Base-by-base conservation (phyloP, 75 land plant genomes). In the Cupressus sempervirens region DNA sequence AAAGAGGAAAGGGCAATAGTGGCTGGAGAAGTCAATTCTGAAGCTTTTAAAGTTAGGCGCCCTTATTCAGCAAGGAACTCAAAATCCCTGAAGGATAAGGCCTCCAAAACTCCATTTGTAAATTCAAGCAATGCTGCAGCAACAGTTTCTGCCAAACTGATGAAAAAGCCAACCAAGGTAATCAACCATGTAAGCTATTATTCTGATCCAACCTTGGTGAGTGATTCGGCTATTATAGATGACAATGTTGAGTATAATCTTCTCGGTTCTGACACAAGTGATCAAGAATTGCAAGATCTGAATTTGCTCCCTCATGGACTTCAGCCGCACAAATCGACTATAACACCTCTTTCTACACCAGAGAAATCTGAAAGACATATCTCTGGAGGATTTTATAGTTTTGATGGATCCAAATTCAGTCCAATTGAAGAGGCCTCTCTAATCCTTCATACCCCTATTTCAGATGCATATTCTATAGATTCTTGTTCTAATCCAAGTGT, bases 351-450 rank as follows among this genome's bases (percentile, higher is more conserved):
- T 26, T n/a, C 35, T 26, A 45, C 50, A 3, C 81, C 81, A 45
- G 3, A 79, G 32, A 79, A 26, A 41, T 43, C 48, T 41, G 29
- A 43, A 79, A 43, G 26, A 3, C 2, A 0, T 10, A 43, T 1
- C 10, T 3, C 9, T n/a, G 29, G n/a, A 41, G 81, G 50, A 79
- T 79, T 79, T 79, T 11, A 43, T 23, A 26, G 43, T 11, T 79
- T 79, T 79, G 50, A 79, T 79, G 81, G 50, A 26, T 79, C 50
- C 14, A 79, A 26, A 30, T 79, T 45, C 32, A 79, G 30, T 79
- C 50, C 81, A 45, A 79, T 43, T 1, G 32, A 79, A 79, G 50
- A 79, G 81, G 81, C 81, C 10, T 79, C 50, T 3, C 81, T 79
- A 26, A 11, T 79, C 23, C 50, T 79, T 45, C 26, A 79, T 23